Conservation (phyloP, 257 asterid genomes). For the Lantana camara region DNA sequence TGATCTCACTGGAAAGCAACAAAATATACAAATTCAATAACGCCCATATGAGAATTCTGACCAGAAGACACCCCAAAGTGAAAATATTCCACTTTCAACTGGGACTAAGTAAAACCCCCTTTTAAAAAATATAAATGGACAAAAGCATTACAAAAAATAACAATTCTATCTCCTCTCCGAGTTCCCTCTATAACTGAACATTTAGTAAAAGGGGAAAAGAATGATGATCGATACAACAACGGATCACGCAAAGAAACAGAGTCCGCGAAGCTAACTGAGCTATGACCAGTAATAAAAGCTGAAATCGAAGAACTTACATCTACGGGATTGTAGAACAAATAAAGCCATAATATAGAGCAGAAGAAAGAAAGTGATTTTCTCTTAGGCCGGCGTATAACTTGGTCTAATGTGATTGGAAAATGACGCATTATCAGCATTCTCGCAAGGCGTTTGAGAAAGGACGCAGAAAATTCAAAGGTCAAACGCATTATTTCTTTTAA, state of each 20-base stretch:
- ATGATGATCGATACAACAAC: background rate
- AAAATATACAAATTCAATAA: slow-evolving; percentile 24
- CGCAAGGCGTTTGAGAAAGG: slow-evolving; percentile 25
- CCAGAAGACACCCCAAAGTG: slow-evolving; percentile 20
- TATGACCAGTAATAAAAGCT: slow-evolving; percentile 17
- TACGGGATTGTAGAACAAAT: slow-evolving; percentile 13
- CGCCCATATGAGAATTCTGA: slow-evolving; percentile 24
- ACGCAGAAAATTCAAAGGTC: slow-evolving; percentile 48
- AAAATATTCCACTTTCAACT: slow-evolving; percentile 21
- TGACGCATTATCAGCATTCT: slow-evolving; percentile 25
- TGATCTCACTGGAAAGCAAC: slow-evolving; percentile 37
- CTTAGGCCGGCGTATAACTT: slow-evolving; percentile 28
- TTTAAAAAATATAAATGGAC: background rate
- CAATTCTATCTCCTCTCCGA: slow-evolving; percentile 15
- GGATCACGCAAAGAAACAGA: background rate
- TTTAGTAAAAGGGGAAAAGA: background rate
- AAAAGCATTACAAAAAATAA: slow-evolving; percentile 3
- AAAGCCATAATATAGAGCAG: background rate
- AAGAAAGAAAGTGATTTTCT: slow-evolving; percentile 7
- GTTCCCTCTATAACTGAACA: background rate
- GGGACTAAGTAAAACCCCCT: slow-evolving; percentile 17
- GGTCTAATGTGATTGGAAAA: slow-evolving; percentile 33
- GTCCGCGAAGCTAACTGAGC: background rate
- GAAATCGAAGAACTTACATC: slow-evolving; percentile 23
- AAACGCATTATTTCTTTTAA: slow-evolving; percentile 35